phyloP scores from a whole-genome alignment of 768 basidiomycete genomes.

The Tylopilus plumbeoviolaceoides region DNA sequence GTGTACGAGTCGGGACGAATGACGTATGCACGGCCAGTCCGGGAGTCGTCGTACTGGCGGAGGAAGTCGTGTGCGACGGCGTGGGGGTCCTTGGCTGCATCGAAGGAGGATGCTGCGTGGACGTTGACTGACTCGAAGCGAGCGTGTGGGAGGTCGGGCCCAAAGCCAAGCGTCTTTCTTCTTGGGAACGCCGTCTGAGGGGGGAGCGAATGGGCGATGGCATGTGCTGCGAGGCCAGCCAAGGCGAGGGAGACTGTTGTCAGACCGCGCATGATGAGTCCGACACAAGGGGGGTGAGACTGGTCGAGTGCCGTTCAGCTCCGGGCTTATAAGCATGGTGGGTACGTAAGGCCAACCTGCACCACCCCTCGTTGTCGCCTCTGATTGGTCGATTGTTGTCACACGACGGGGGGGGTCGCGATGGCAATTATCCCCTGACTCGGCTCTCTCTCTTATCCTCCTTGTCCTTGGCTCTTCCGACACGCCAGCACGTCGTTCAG shows the following conservation, averaged over 20 bases:
- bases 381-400: conserved; percentile 22
- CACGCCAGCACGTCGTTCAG: neutral
- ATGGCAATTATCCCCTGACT: conserved; percentile 10
- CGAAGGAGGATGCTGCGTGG: conserved; percentile 35
- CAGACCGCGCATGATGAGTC: conserved; percentile 54
- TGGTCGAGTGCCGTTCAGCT: neutral
- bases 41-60: conserved; percentile 33
- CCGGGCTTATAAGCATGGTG: conserved; percentile 13
- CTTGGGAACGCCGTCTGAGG: conserved; percentile 8
- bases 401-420: conserved; percentile 14
- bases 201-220: conserved; percentile 41
- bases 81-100: conserved; percentile 44
- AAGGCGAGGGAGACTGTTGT: conserved; percentile 58
- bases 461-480: neutral
- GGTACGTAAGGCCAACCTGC: conserved; percentile 17
- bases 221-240: conserved; percentile 55
- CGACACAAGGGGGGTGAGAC: neutral
- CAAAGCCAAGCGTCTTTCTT: conserved; percentile 90
- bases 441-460: conserved; percentile 3
- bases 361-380: neutral
- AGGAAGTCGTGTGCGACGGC: conserved; percentile 65
- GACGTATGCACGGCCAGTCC: conserved; percentile 41
- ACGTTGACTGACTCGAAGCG: conserved; percentile 51
- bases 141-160: conserved; percentile 73
- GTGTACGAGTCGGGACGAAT: conserved; percentile 85